Evolutionary conservation across 495 filamentous ascomycete species (phyloP), one percentile per base, ranked within the genome.

Genomic region (Aspergillus olivimuriae): DNA sequence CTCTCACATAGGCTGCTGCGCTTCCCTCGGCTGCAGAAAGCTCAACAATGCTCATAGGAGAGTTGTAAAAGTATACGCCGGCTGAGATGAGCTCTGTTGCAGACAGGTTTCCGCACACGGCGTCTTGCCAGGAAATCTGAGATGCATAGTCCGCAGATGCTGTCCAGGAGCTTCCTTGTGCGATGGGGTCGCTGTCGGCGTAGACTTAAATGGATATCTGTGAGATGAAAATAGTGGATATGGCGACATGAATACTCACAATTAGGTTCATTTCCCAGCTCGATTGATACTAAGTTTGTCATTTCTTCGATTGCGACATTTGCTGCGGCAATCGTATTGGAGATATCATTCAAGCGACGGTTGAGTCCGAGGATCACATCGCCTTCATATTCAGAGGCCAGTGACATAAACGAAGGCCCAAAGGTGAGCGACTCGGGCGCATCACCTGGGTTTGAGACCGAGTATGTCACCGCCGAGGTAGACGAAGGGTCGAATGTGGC

Each of bases 231-330:
- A n/a, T 22, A 9, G 18, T 20, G 14, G 11, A 33, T 47, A n/a
- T n/a, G n/a, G n/a, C n/a, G n/a, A n/a, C n/a, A n/a, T n/a, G n/a
- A n/a, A n/a, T n/a, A n/a, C 71, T 46, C 57, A 77, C 78, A 80
- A 50, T 80, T 75, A 0, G 77, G 77, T 42, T 81, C 77, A 39
- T 82, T 82, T 1, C 78, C 77, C 1, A 82, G 60, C 50, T 82
- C 79, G 33, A 82, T 74, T 2, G 76, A 72, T 22, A 75, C 64
- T 16, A 81, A 52, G 44, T 78, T 81, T 7, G 45, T 52, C 34
- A 77, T 70, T 20, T 68, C 56, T 0, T 46, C 47, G 15, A 69
- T 63, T 1, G 68, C 74, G 1, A 72, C 55, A 30, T 62, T 68
- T 0, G 78, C 76, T 1, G 79, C 78, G 0, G 65, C 61, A 31